Base-by-base conservation (phyloP, 192 early-diverging fungal species). In the Coemansia erecta region DNA sequence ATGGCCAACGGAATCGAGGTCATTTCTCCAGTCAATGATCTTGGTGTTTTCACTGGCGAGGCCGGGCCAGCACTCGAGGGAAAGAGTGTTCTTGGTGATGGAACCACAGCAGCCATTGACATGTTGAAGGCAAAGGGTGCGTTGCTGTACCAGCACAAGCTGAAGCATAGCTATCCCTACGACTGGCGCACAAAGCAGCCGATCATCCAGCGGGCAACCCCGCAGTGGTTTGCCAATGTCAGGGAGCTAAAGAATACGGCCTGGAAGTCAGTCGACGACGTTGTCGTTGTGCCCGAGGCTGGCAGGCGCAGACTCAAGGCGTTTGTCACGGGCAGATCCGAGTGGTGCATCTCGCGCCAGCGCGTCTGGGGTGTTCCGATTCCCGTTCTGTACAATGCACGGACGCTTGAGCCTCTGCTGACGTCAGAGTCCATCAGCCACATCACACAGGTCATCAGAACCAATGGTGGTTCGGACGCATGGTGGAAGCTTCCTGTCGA, bases 331-430 rank as follows among this genome's bases (percentile, higher is more conserved):
- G 85, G 85, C 9, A 73, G 90, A 22, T 84, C 80, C 26, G 90
- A 92, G 72, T 92, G 90, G 90, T 92, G 89, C 66, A 90, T 92
- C 42, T 92, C 90, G 26, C 81, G 90, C 14, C 90, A 92, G 70
- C 78, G 89, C 19, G 81, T 87, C 8, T 92, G 90, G 90, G 90
- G 90, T 22, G 89, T 92, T 8, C 89, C 90, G 2, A 92, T 90
- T 43, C 90, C 90, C 0, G 90, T 87, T 4, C 50, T 92, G 15
- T 92, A 90, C 60, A 77, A 90, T 39, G 51, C 62, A 5, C 73
- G 70, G 37, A 85, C 81, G 0, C 86, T 84, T 31, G 80, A 85
- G 39, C 84, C 88, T 1, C 58, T 92, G 23, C 70, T 90, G 47
- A 89, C 87, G 5, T 72, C 76, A 13, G 69, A 72, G 22, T 87